Evolutionary conservation across 1,139 yeast species (phyloP).

Genomic region (Diutina mesorugosa): DNA sequence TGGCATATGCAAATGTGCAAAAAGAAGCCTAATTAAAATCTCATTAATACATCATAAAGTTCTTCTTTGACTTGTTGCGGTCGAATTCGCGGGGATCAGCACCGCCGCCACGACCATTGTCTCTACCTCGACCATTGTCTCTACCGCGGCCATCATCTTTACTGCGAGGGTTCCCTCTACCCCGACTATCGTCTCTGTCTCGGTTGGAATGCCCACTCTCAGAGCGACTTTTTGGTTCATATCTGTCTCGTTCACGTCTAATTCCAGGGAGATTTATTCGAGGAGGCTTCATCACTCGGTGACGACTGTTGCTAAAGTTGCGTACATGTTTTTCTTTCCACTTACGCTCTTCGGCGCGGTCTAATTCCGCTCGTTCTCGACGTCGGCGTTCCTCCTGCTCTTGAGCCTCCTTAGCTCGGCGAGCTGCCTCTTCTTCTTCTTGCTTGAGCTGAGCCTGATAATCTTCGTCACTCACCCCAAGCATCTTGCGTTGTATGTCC

Average conservation of each 20-base stretch:
- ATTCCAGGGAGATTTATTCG: background rate
- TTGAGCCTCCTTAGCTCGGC: slow-evolving; percentile 5
- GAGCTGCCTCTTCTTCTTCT: slow-evolving; percentile 7
- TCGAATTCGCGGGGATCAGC: background rate
- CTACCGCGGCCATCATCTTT: background rate
- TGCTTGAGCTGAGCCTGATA: slow-evolving; percentile 15
- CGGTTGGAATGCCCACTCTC: background rate
- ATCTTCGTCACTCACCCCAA: slow-evolving; percentile 31
- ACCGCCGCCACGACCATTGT: background rate
- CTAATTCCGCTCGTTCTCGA: slow-evolving; percentile 5
- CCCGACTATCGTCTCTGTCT: background rate
- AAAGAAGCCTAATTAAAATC: no score
- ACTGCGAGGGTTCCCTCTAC: background rate
- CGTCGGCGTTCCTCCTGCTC: slow-evolving; percentile 4
- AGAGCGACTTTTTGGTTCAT: background rate
- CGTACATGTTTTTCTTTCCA: background rate
- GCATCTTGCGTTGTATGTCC: slow-evolving; percentile 19
- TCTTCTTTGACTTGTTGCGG: background rate
- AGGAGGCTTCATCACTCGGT: background rate
- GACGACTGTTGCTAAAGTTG: background rate
- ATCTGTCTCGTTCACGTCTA: background rate
- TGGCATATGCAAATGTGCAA: background rate
- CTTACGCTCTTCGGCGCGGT: background rate
- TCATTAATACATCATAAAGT: slow-evolving; percentile 1
- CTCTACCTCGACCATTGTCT: background rate